Evolutionary conservation across 495 filamentous ascomycete genomes (phyloP), one percentile per base, ranked within the genome.

Genomic region (Penicillium desertorum): DNA sequence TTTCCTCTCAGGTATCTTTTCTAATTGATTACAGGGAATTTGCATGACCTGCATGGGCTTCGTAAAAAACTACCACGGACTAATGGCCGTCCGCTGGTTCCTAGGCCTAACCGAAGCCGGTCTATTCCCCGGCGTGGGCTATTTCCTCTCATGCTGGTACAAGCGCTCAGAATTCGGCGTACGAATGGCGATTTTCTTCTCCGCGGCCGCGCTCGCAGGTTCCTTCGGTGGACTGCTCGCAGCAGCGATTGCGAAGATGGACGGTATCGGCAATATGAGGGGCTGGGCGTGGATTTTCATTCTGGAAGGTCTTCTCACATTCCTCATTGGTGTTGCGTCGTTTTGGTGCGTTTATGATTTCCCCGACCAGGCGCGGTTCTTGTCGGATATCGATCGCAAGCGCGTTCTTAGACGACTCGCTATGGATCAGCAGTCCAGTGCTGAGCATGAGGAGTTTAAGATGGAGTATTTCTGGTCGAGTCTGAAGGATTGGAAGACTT

Each of bases 331-430:
- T 6, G 37, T 91, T 5, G 71, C 77, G 1, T 91, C 86, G 11
- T 92, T 90, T 71, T 94, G 88, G 87, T 81, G 91, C 73, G 91
- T 98, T 2, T 83, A 89, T 61, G 91, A 98, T 65, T 97, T 96
- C 66, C 93, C 93, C 0, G 89, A 91, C 62, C 78, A 87, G 43
- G 92, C 92, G 7, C 81, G 58, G 10, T 98, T 96, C 65, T 78
- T 98, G 19, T 85, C 83, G 3, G 79, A 83, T 0, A 75, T 76
- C 1, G 93, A 98, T 62, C 84, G 89, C 27, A 78, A 77, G 14
- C 83, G 92, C 8, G 91, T 96, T 0, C 68, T 91, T 27, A 81
- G 84, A 14, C 80, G 93, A 1, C 77, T 98, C 47, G 85, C 83
- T 30, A 66, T 76, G 16, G 93, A 98, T 67, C 74, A 89, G 62